phyloP scores from a whole-genome alignment of 148 eudicot species.

The Salicornia ramosissima region DNA sequence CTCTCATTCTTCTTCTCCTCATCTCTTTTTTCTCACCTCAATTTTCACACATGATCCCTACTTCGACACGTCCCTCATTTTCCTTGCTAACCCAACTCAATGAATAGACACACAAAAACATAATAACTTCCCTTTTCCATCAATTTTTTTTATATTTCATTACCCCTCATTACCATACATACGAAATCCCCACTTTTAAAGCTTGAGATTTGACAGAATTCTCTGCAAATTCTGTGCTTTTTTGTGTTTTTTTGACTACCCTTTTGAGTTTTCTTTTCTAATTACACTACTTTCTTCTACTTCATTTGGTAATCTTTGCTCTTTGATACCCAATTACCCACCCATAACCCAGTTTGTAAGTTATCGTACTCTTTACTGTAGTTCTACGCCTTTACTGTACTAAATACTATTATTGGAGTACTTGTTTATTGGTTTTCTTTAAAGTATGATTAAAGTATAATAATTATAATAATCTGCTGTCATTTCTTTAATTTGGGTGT shows the following conservation, averaged over 20 bases:
- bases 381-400: not conserved
- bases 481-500: slow-evolving; percentile 18
- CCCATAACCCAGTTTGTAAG: slow-evolving; percentile 15
- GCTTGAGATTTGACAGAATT: not conserved
- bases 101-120: too few species aligned
- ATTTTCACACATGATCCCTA: slow-evolving; percentile 28
- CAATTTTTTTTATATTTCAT: too few species aligned
- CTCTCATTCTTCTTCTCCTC: slow-evolving; percentile 12
- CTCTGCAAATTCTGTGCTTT: slow-evolving; percentile 19
- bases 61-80: slow-evolving; percentile 30
- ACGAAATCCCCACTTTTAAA: not conserved
- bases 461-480: not conserved
- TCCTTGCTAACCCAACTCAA: not conserved
- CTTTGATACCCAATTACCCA: not conserved
- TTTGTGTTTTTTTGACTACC: not conserved
- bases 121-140: not conserved
- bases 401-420: not conserved
- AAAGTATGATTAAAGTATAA: not conserved
- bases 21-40: not conserved
- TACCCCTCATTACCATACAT: not conserved
- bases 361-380: not conserved
- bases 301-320: not conserved
- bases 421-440: not conserved
- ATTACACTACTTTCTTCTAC: too few species aligned
- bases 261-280: slow-evolving; percentile 2